Evolutionary conservation across 352 stramenopile species (phyloP).

Genomic region (Globisporangium lucens): DNA sequence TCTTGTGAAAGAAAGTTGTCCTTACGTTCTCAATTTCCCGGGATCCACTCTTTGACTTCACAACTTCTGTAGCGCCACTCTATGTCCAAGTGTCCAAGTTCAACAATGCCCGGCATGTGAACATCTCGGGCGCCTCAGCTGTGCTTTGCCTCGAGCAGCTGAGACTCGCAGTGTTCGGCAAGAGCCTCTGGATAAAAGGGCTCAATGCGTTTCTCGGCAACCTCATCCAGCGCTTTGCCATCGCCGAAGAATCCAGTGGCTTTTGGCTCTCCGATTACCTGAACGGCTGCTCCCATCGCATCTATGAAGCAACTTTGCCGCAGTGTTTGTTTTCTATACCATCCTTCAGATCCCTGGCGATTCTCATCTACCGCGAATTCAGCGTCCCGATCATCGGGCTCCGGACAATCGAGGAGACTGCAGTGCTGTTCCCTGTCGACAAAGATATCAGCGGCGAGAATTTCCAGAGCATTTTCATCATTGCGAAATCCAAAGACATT

Average conservation of each 20-base stretch:
- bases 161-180: slow-evolving; percentile 66
- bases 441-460: slow-evolving; percentile 38
- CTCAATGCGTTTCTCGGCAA: slow-evolving; percentile 78
- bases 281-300: slow-evolving; percentile 45
- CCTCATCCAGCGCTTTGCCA: slow-evolving; percentile 53
- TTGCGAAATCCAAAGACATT: slow-evolving; percentile 45
- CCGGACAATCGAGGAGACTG: slow-evolving; percentile 48
- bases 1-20: not conserved
- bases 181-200: slow-evolving; percentile 68
- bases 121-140: slow-evolving; percentile 64
- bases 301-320: slow-evolving; percentile 56
- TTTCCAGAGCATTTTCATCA: slow-evolving; percentile 65
- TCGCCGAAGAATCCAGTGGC: slow-evolving; percentile 38
- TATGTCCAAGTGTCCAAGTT: slow-evolving; percentile 79
- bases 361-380: slow-evolving; percentile 69
- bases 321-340: slow-evolving; percentile 49
- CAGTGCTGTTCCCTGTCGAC: slow-evolving; percentile 48
- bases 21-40: not conserved
- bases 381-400: slow-evolving; percentile 52
- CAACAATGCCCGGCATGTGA: slow-evolving; percentile 69
- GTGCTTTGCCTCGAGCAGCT: slow-evolving; percentile 79
- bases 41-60: not conserved
- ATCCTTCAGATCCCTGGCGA: slow-evolving; percentile 42
- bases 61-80: slow-evolving; percentile 34
- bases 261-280: slow-evolving; percentile 72